These are phyloP conservation scores for Pseudonitzschia pungens DNA, from an alignment of 108 stramenopile genomes.

Conservation along the genomic window DNA sequence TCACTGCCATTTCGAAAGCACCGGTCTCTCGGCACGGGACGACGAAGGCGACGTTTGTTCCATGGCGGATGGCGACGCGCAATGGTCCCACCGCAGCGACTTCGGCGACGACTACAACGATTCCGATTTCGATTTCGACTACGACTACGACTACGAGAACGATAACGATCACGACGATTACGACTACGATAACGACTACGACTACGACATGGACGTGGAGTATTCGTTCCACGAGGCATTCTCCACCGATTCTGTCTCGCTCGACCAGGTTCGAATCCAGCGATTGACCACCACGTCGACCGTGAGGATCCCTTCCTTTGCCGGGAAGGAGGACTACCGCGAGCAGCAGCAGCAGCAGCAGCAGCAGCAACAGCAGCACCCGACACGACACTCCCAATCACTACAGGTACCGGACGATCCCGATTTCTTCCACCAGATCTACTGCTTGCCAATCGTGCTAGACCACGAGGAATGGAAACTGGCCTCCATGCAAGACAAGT, in stretches of 20 bases:
- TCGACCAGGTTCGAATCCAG: too few species aligned
- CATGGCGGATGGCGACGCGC: too few species aligned
- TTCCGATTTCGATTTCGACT: not conserved
- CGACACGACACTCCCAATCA: not conserved
- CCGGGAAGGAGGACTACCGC: not conserved
- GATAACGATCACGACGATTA: slow-evolving; percentile 16
- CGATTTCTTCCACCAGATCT: not conserved
- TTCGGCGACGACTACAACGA: not conserved
- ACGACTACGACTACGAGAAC: not conserved
- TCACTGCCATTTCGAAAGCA: too few species aligned
- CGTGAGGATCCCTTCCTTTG: not conserved
- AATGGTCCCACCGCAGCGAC: too few species aligned
- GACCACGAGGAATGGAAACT: not conserved
- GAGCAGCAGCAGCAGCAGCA: not conserved
- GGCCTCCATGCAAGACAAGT: not conserved
- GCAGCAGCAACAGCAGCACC: not conserved
- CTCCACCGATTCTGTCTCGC: too few species aligned
- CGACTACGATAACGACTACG: slow-evolving; percentile 16
- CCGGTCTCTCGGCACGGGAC: too few species aligned
- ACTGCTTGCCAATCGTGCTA: not conserved
- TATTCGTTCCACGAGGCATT: slow-evolving; percentile 22
- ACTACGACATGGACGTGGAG: slow-evolving; percentile 22
- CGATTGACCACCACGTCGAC: not conserved
- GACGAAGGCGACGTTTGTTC: too few species aligned
- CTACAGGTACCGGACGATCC: not conserved